Percentiles rank a stretch among this genome's conserved stretches.
These are phyloP conservation scores for Stephanocyclus meneghinianus DNA, from an alignment of 352 stramenopile species.

Conservation along the genomic window DNA sequence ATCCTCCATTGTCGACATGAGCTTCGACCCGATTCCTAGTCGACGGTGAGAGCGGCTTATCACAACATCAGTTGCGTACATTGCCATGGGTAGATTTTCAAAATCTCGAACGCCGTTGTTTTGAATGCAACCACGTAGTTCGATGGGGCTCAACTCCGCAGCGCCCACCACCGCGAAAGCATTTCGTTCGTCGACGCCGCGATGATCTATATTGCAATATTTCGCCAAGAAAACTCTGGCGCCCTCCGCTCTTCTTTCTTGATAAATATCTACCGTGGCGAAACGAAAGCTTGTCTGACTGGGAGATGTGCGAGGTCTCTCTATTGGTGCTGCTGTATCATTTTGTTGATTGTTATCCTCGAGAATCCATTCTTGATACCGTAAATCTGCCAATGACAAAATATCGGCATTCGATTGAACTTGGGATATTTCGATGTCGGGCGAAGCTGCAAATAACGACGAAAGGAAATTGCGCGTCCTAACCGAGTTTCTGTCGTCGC, in stretches of 20 bases:
- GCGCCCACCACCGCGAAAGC: not conserved
- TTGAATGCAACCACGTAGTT: slow-evolving; percentile 1
- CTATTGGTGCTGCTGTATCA: not conserved
- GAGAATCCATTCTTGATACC: slow-evolving; percentile 11
- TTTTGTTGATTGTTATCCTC: not conserved
- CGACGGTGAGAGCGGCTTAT: slow-evolving; percentile 11
- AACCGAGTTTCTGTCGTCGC: not conserved
- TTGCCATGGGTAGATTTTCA: not conserved
- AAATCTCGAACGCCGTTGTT: not conserved
- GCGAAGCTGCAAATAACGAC: not conserved
- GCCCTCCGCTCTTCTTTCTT: slow-evolving; percentile 3
- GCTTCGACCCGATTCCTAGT: slow-evolving; percentile 7
- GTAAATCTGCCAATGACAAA: slow-evolving; percentile 5
- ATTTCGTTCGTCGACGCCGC: not conserved
- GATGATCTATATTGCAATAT: not conserved
- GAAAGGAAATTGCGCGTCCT: not conserved
- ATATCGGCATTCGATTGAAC: not conserved
- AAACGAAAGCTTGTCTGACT: slow-evolving; percentile 2
- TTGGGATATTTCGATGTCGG: slow-evolving; percentile 5
- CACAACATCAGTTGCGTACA: slow-evolving; percentile 14
- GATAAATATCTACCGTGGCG: slow-evolving; percentile 10
- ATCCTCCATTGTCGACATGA: not conserved
- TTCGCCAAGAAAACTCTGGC: slow-evolving; percentile 1
- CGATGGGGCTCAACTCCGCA: slow-evolving; percentile 12
- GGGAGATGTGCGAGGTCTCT: not conserved